Evolutionary conservation across 2,329 filamentous ascomycete genomes (phyloP), one percentile per base, ranked within the genome.

Genomic region (Alternaria hordeiaustralica): DNA sequence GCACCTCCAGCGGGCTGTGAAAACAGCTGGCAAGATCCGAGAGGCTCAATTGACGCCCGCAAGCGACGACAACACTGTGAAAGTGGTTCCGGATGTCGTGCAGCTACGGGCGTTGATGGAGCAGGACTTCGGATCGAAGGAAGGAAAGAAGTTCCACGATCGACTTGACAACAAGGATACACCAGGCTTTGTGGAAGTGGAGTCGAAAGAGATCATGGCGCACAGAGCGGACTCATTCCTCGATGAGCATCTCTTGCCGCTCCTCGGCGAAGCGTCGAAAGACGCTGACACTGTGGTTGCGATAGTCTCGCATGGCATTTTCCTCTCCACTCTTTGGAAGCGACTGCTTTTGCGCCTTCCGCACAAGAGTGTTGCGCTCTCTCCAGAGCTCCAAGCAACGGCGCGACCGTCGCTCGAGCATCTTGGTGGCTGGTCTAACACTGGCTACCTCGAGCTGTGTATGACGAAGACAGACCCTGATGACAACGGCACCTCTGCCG

Each of bases 261-360:
- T 91, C 5, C 62, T 90, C 15, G 67, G 82, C 11, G 68, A 78
- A 11, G 67, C 76, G 0, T 63, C 68, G 3, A 54, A 67, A 7
- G 55, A 61, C 6, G 26, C 63, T 15, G 77, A 83, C 11, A 72
- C 78, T 7, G 81, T 83, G 3, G 82, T 93, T 12, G 89, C 88
- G 2, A 81, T 97, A 13, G 91, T 97, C 4, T 91, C 94, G 2
- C 94, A 97, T 73, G 94, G 94, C 15, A 90, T 97, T 64, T 88
- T 97, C 44, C 85, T 97, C 3, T 88, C 88, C 3, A 85, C 88
- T 30, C 79, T 97, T 0, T 90, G 91, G 85, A 85, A 86, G 59
- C 84, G 85, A 12, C 77, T 97, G 13, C 81, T 90, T 8, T 79
- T 82, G 12, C 84, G 87, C 4, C 86, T 92, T 62, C 79, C 82